Evolutionary conservation across 1,284 basidiomycete species (phyloP).

Genomic region (Microbotryomycetes sp.): DNA sequence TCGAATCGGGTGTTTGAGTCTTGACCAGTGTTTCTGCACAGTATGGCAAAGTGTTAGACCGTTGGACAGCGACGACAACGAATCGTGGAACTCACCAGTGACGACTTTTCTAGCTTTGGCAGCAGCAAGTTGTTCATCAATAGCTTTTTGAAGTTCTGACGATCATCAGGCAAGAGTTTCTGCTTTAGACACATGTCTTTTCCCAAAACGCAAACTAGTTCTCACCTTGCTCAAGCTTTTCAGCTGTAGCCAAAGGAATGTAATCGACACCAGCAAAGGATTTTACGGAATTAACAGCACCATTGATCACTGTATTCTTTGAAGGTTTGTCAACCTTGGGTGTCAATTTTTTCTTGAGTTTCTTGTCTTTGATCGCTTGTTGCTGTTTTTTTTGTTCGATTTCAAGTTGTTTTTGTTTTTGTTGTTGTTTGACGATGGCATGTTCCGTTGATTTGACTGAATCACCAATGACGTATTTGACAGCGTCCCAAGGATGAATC

Average conservation of each 20-base stretch:
- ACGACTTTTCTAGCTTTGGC: background rate
- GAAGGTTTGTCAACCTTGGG: constrained; percentile 25
- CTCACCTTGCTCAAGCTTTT: constrained; percentile 21
- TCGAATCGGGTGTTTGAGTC: constrained; percentile 19
- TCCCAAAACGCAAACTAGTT: too few relatives aligned
- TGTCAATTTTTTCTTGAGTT: background rate
- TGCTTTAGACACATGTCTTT: too few relatives aligned
- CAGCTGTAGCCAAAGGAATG: constrained; percentile 20
- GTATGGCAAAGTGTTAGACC: background rate
- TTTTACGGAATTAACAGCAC: constrained; percentile 26
- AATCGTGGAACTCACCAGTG: background rate
- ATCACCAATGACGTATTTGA: background rate
- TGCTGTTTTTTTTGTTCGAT: background rate
- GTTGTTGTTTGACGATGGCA: background rate
- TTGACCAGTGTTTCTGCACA: constrained; percentile 4
- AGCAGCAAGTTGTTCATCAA: constrained; percentile 24
- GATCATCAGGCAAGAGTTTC: too few relatives aligned
- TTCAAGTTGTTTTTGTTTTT: background rate
- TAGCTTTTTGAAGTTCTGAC: constrained; percentile 20
- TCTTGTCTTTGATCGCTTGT: background rate
- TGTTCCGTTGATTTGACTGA: background rate
- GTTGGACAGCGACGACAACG: background rate
- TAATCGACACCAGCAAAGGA: constrained; percentile 9
- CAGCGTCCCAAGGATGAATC: constrained; percentile 7
- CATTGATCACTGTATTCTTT: constrained; percentile 22